Base-by-base conservation (phyloP, 2,329 filamentous ascomycete genomes). In the Fusarium newnesense region DNA sequence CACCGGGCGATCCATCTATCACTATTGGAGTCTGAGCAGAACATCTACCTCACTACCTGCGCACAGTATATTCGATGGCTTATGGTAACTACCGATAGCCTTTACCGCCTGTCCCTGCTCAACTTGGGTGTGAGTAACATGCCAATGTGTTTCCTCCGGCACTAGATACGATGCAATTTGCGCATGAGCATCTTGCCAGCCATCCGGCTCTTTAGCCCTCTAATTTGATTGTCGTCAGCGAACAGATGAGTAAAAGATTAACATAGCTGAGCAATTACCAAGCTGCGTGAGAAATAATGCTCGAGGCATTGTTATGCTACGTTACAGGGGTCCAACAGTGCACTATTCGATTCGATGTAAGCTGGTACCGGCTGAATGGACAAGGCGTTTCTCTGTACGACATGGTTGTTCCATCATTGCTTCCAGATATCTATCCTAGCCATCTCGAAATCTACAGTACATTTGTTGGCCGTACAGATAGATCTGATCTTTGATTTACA, bases 1-100 rank as follows among this genome's bases (percentile, higher is more conserved):
- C 56, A 50, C 56, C 24, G 72, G 60, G 47, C 52, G 68, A 69
- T 69, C 56, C 71, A 62, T 66, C 42, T 46, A 56, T 66, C 42
- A 37, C 46, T 37, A 46, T 57, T 71, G 21, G 50, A 43, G 57
- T 40, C 54, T 46, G 30, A 60, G 44, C 36, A 63, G 30, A 60
- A 42, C 36, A 63, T 64, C 49, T 64, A 67, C 65, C 49, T 68
- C 43, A 30, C 43, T 39, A 40, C 47, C 32, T 24, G 40, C 52
- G 30, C 49, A 37, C n/a, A 24, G n/a, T 47, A 11, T 28, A 19
- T 53, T 46, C 19, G 36, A 42, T 58, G 36, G 28, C 24, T 54
- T 39, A 32, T 42, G 18, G 28, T 28, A 36, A 16, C 26, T 53
- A 26, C 36, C 52, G 47, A 15, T 40, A 10, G 43, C 26, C 12